Evolutionary conservation across 2,329 filamentous ascomycete species (phyloP), one percentile per base, ranked within the genome.

Genomic region (Aspergillus sp.): DNA sequence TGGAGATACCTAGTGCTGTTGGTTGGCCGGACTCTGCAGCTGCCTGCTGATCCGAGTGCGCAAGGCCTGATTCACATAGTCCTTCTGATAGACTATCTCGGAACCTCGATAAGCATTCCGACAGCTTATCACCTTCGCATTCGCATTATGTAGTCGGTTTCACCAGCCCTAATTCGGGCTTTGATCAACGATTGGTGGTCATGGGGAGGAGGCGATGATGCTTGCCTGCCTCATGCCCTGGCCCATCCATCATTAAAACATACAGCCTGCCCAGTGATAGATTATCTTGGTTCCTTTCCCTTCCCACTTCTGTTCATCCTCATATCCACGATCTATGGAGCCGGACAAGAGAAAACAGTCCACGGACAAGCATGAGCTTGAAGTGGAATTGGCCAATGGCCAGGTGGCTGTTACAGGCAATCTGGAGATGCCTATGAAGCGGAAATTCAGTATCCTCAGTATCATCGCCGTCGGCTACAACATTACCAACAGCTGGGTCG

Each of bases 401-500:
- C 59, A 63, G 29, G 49, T 63, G 14, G 49, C 50, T 45, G 44
- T 59, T 32, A 52, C 54, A 14, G 58, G 58, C 49, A 48, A 58
- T 21, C 52, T 53, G 7, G 49, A 54, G 31, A 56, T 56, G 53
- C 58, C 60, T 32, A 53, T 62, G 56, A 60, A 58, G 41, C 60
- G 59, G n/a, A 60, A 61, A 25, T 62, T 63, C 50, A 57, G 55
- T 43, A 59, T 63, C 34, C 38, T 63, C 43, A 62, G 55, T 46
- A 63, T 63, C 32, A 56, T 63, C 44, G 58, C 61, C 17, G 54
- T 62, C 23, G 61, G 59, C 1, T 63, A 63, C 50, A 63, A 63
- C 36, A 63, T 62, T 34, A 58, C 59, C 16, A 63, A 62, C 49
- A 63, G 61, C 49, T 63, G 61, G 61, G 52, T 63, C 5, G 61